phyloP scores from a whole-genome alignment of 2,329 filamentous ascomycete species.

The Sphaerulina musiva region DNA sequence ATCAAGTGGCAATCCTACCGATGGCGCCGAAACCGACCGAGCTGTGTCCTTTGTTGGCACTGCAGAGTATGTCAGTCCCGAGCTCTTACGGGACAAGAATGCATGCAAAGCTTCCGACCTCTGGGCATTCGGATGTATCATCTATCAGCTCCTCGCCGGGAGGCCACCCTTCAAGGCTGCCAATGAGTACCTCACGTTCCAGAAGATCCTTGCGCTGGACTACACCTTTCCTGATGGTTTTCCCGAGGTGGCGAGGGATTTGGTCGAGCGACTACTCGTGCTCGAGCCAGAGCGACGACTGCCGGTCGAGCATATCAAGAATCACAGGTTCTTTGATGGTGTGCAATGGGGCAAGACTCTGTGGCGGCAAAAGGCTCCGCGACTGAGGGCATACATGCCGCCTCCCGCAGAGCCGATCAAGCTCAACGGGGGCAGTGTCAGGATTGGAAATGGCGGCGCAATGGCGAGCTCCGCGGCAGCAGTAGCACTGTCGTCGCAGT shows the following conservation, averaged over 20 bases:
- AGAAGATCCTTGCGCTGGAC: slow-evolving; percentile 92
- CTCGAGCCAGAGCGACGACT: slow-evolving; percentile 77
- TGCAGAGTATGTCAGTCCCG: slow-evolving; percentile 95
- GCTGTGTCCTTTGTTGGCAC: slow-evolving; percentile 96
- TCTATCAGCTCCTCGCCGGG: slow-evolving; percentile 94
- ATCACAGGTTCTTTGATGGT: slow-evolving; percentile 89
- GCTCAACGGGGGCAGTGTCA: slow-evolving; percentile 25
- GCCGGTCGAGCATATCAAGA: slow-evolving; percentile 93
- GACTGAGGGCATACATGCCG: slow-evolving; percentile 75
- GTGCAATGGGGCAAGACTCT: slow-evolving; percentile 74
- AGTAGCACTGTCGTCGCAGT: slow-evolving; percentile 10
- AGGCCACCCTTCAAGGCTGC: slow-evolving; percentile 91
- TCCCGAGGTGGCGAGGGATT: slow-evolving; percentile 73
- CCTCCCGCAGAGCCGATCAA: slow-evolving; percentile 39
- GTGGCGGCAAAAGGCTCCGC: slow-evolving; percentile 85
- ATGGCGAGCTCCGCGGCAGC: slow-evolving; percentile 22
- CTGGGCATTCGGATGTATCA: slow-evolving; percentile 97
- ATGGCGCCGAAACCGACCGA: slow-evolving; percentile 59
- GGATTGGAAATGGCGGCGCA: slow-evolving; percentile 22
- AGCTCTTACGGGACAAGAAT: slow-evolving; percentile 92
- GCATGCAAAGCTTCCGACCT: slow-evolving; percentile 96
- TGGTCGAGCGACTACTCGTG: slow-evolving; percentile 85
- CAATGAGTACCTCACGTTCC: slow-evolving; percentile 95
- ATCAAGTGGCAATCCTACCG: slow-evolving; percentile 45
- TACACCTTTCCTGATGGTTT: slow-evolving; percentile 91